A percentile compares a stretch with the other conserved stretches of the same genome.
These are phyloP conservation scores for Drechslera avenae DNA, from an alignment of 2,329 filamentous ascomycete species.

Conservation along the genomic window DNA sequence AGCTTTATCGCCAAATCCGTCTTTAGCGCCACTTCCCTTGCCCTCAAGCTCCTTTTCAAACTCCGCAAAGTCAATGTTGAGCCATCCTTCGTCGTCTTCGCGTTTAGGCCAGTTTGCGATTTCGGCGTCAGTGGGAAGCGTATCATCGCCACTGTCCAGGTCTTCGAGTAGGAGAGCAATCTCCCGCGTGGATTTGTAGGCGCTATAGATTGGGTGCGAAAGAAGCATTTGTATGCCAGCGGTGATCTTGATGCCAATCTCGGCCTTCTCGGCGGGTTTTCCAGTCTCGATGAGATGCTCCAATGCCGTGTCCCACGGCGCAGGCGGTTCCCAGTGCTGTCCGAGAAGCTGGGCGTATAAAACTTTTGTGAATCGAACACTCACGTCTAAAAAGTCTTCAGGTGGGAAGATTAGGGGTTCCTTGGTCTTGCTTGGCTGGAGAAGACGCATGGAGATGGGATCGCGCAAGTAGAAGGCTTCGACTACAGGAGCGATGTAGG, in stretches of 20 bases:
- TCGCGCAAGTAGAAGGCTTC: conserved; percentile 94
- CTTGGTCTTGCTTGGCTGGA: conserved; percentile 60
- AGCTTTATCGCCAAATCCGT: conserved; percentile 65
- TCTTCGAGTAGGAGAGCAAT: conserved; percentile 78
- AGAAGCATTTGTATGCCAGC: conserved; percentile 91
- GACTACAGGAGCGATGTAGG: conserved; percentile 78
- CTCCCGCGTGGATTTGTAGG: conserved; percentile 73
- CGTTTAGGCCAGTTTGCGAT: conserved; percentile 70
- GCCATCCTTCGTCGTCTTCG: conserved; percentile 88
- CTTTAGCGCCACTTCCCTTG: conserved; percentile 32
- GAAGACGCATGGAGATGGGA: conserved; percentile 71
- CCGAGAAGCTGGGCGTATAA: conserved; percentile 89
- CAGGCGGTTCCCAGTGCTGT: conserved; percentile 75
- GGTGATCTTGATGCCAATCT: conserved; percentile 86
- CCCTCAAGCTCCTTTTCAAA: conserved; percentile 80
- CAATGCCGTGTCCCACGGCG: conserved; percentile 58
- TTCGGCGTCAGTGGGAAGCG: conserved; percentile 73
- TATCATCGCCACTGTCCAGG: conserved; percentile 71
- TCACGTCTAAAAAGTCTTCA: conserved; percentile 77
- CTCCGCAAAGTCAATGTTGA: conserved; percentile 88
- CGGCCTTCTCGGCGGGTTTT: conserved; percentile 52
- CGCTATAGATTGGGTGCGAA: conserved; percentile 67
- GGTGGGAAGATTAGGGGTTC: conserved; percentile 70
- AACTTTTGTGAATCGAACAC: conserved; percentile 82
- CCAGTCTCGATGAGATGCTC: conserved; percentile 36